These are phyloP conservation scores for Rhododendron ovatum DNA, from an alignment of 148 eudicot species.

Conservation along the genomic window DNA sequence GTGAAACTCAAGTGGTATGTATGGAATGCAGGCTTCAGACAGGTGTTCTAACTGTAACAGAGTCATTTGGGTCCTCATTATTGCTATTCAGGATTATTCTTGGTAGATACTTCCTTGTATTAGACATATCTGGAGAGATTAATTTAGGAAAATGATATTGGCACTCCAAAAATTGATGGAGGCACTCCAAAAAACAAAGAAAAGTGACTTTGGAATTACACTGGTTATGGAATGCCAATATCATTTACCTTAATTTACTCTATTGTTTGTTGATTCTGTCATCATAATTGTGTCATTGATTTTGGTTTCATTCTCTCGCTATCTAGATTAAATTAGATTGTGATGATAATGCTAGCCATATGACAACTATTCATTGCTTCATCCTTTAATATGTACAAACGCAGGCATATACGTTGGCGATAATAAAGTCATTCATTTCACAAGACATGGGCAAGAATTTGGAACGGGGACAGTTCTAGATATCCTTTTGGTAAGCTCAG, in stretches of 20 bases:
- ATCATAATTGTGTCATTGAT: background rate
- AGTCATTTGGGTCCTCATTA: background rate
- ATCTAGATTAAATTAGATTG: background rate
- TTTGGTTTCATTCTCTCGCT: background rate
- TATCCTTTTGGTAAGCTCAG: constrained; percentile 60
- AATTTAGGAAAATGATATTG: background rate
- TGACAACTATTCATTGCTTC: background rate
- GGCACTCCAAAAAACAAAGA: too few species aligned
- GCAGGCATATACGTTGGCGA: constrained; percentile 66
- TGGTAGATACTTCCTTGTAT: background rate
- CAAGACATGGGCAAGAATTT: constrained; percentile 76
- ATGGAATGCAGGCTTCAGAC: background rate
- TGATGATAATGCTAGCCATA: background rate
- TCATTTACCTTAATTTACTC: background rate
- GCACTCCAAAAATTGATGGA: too few species aligned
- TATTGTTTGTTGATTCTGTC: background rate
- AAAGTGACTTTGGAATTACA: too few species aligned
- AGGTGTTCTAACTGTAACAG: background rate
- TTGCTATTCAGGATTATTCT: background rate
- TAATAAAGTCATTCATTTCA: constrained; percentile 72
- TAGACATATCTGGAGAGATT: background rate
- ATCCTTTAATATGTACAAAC: background rate
- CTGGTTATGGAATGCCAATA: too few species aligned
- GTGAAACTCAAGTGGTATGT: background rate
- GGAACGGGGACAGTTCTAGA: constrained; percentile 78